phyloP scores from a whole-genome alignment of 2,329 filamentous ascomycete species.

The Aspergillus sp. region DNA sequence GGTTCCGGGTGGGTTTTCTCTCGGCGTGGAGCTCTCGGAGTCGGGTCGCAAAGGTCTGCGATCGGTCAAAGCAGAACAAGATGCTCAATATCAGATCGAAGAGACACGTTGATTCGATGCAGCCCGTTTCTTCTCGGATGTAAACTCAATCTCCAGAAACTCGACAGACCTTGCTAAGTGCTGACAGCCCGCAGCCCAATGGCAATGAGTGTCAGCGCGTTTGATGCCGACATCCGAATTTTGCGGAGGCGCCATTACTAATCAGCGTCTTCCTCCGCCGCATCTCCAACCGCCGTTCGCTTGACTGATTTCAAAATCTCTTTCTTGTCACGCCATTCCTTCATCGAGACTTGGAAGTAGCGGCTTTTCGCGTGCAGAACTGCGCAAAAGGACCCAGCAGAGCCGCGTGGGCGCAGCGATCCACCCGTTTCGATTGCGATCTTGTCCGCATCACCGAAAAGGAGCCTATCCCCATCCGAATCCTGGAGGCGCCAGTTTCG shows the following conservation, averaged over 20 bases:
- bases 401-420: neutral
- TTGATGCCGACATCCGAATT: constrained; percentile 6
- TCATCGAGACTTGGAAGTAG: neutral
- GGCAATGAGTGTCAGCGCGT: neutral
- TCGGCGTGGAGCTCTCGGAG: neutral
- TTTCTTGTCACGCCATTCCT: neutral
- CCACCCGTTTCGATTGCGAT: neutral
- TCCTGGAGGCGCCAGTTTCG: neutral
- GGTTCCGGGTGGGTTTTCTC: neutral
- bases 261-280: neutral
- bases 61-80: too few species aligned
- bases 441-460: neutral
- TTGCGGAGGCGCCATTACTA: constrained; percentile 1
- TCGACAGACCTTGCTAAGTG: neutral
- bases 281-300: neutral
- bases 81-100: neutral
- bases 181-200: neutral
- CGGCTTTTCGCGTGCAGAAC: neutral
- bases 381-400: neutral
- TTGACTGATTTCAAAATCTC: neutral
- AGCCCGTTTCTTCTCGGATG: neutral
- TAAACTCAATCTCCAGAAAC: neutral
- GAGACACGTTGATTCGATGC: neutral
- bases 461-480: neutral
- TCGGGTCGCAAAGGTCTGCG: neutral